Evolutionary conservation across 441 rosid genomes (phyloP).

Genomic region (Jatropha podagrica): DNA sequence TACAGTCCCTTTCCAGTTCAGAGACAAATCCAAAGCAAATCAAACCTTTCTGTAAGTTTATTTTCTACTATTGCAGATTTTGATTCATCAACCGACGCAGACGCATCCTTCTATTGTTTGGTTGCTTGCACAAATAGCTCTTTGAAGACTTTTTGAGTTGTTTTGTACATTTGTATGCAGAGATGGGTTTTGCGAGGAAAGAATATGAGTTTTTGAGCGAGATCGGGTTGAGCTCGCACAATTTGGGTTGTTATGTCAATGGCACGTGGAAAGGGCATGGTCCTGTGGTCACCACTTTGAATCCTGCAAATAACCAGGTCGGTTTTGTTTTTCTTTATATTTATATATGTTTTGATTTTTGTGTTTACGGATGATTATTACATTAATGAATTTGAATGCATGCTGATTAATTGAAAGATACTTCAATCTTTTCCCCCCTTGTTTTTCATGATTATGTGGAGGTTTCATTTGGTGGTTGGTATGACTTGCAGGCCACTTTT

Average conservation of each 20-base stretch:
- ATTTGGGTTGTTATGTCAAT: conserved; percentile 63
- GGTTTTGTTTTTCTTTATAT: background rate
- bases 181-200: conserved; percentile 65
- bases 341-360: background rate
- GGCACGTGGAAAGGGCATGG: conserved; percentile 84
- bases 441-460: too few relatives aligned
- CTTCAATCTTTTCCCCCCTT: too few relatives aligned
- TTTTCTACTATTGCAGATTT: background rate
- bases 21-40: background rate
- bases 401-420: too few relatives aligned
- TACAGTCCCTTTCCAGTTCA: background rate
- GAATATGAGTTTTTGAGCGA: conserved; percentile 71
- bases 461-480: too few relatives aligned
- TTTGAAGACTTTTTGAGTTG: background rate
- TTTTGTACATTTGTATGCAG: conserved; percentile 20
- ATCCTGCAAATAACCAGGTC: conserved; percentile 91
- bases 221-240: conserved; percentile 67
- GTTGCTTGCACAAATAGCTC: background rate
- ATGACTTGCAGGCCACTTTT: too few relatives aligned
- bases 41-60: too few relatives aligned
- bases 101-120: background rate
- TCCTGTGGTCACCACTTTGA: conserved; percentile 55
- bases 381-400: too few relatives aligned
- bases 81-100: background rate
- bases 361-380: background rate